Evolutionary conservation across 768 basidiomycete species (phyloP).

Genomic region (Royoungia palumana): DNA sequence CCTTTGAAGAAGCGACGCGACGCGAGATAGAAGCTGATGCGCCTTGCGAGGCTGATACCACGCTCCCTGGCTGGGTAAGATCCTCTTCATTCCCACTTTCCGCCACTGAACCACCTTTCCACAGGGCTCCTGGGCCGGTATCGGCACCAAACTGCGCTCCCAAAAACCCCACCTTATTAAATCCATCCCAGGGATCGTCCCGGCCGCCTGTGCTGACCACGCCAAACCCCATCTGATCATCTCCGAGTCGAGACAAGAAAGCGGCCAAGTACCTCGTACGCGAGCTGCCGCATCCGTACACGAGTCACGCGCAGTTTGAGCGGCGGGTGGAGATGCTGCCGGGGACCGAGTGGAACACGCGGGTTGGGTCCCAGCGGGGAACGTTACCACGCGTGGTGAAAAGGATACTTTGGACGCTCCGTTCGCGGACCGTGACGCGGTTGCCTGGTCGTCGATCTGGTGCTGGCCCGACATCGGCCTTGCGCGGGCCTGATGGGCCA

Average conservation of each 20-base stretch:
- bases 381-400: conserved; percentile 84
- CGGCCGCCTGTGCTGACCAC: conserved; percentile 77
- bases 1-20: conserved; percentile 82
- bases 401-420: conserved; percentile 51
- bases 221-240: conserved; percentile 88
- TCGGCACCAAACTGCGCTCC: conserved; percentile 56
- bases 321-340: conserved; percentile 75
- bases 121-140: conserved; percentile 91
- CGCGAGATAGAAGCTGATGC: conserved; percentile 84
- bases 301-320: conserved; percentile 90
- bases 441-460: too few species aligned
- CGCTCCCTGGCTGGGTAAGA: conserved; percentile 89
- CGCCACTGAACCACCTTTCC: neutral
- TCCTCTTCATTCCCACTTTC: conserved; percentile 10
- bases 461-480: neutral
- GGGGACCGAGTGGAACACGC: conserved; percentile 92
- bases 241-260: conserved; percentile 92
- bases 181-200: conserved; percentile 77
- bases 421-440: too few species aligned
- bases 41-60: conserved; percentile 82
- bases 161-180: conserved; percentile 75
- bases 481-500: too few species aligned
- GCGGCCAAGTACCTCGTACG: conserved; percentile 85
- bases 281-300: conserved; percentile 94
- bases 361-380: conserved; percentile 76